Evolutionary conservation across 2,329 filamentous ascomycete species (phyloP).

Genomic region (Colletotrichum brevisporum): DNA sequence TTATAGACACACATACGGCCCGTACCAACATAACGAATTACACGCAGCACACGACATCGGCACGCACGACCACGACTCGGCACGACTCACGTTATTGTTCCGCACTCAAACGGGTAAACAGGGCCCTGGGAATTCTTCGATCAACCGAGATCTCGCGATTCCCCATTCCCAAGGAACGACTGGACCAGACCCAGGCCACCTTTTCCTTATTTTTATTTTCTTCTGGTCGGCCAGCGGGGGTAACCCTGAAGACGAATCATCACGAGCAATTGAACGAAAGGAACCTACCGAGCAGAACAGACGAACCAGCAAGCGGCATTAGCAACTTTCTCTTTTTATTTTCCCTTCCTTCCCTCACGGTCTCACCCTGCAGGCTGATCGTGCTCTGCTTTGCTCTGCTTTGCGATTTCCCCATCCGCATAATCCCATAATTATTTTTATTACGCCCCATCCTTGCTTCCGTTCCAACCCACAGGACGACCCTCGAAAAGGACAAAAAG

Average conservation of each 20-base stretch:
- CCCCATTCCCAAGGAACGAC: slow-evolving; percentile 15
- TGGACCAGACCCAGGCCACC: background rate
- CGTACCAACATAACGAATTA: too few species aligned
- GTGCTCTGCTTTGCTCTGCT: background rate
- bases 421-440: slow-evolving; percentile 21
- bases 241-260: slow-evolving; percentile 19
- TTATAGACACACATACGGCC: too few species aligned
- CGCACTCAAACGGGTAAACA: too few species aligned
- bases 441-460: background rate
- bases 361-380: background rate
- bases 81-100: too few species aligned
- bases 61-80: too few species aligned
- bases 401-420: slow-evolving; percentile 8
- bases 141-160: slow-evolving; percentile 7
- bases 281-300: background rate
- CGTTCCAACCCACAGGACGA: background rate
- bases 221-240: background rate
- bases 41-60: too few species aligned
- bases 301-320: slow-evolving; percentile 11
- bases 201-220: too few species aligned
- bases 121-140: background rate
- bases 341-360: background rate
- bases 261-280: slow-evolving; percentile 22
- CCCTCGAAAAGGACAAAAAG: background rate
- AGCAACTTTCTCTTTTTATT: background rate